Evolutionary conservation across 768 basidiomycete genomes (phyloP).

Genomic region (Lentinula sp.): DNA sequence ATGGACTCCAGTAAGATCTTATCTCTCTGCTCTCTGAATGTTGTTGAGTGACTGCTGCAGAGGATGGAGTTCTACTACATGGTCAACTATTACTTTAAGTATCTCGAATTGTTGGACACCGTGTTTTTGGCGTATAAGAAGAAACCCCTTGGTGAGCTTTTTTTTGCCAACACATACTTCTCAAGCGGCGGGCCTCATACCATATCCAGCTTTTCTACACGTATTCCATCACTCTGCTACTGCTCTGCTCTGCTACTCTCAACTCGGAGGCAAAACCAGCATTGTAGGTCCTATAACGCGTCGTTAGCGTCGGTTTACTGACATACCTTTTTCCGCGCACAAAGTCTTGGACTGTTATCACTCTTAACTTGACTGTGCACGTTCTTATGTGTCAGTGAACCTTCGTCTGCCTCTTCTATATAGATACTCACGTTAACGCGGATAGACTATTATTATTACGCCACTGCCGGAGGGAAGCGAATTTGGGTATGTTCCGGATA

Average conservation of each 20-base stretch:
- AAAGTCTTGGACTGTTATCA: slow-evolving; percentile 97
- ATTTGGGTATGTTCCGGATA: slow-evolving; percentile 69
- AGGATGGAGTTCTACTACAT: slow-evolving; percentile 95
- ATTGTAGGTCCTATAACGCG: slow-evolving; percentile 52
- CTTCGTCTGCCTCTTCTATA: background rate
- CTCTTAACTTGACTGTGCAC: slow-evolving; percentile 87
- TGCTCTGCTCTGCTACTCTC: slow-evolving; percentile 88
- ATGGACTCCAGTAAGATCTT: slow-evolving; percentile 78
- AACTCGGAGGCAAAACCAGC: slow-evolving; percentile 91
- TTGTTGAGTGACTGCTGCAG: slow-evolving; percentile 30
- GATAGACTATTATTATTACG: slow-evolving; percentile 97
- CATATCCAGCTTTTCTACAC: slow-evolving; percentile 78
- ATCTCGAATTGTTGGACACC: slow-evolving; percentile 93
- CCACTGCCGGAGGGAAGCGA: slow-evolving; percentile 92
- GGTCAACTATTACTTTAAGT: slow-evolving; percentile 99
- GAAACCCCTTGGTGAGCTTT: slow-evolving; percentile 81
- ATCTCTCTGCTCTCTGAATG: background rate
- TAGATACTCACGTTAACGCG: background rate
- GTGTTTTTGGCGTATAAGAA: slow-evolving; percentile 97
- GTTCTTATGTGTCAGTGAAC: slow-evolving; percentile 88
- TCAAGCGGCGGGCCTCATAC: background rate
- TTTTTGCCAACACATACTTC: background rate
- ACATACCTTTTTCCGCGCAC: slow-evolving; percentile 3
- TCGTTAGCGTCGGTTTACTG: slow-evolving; percentile 2
- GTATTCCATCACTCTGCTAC: slow-evolving; percentile 99